phyloP scores from a whole-genome alignment of 2,329 filamentous ascomycete species.

The Harringtonia aguacate region DNA sequence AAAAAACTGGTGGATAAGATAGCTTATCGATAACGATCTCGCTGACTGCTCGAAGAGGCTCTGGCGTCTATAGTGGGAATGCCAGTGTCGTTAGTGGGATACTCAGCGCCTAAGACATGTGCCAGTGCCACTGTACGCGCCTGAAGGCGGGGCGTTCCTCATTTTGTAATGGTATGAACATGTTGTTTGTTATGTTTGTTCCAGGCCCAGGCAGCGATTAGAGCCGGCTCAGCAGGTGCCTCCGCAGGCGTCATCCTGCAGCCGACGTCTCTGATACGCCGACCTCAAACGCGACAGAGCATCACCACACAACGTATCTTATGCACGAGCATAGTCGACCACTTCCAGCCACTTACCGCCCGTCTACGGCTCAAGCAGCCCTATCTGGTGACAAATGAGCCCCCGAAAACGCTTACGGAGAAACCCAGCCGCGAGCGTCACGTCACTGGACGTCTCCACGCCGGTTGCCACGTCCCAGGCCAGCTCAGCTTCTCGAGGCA shows the following conservation, averaged over 20 bases:
- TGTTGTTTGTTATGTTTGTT: too few species aligned
- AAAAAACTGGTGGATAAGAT: background rate
- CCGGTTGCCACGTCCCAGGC: background rate
- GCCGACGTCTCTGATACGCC: background rate
- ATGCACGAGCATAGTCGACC: too few species aligned
- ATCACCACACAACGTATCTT: too few species aligned
- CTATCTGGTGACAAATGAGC: constrained; percentile 22
- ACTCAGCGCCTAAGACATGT: too few species aligned
- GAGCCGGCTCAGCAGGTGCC: background rate
- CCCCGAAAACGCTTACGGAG: constrained; percentile 29
- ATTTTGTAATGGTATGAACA: too few species aligned
- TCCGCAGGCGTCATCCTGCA: background rate
- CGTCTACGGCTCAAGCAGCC: too few species aligned
- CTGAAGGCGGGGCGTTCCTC: too few species aligned
- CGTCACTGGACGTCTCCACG: background rate
- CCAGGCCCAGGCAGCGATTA: background rate
- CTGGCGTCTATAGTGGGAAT: background rate
- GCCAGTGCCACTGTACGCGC: too few species aligned
- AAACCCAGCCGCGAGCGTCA: constrained; percentile 16
- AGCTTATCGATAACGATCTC: constrained; percentile 2
- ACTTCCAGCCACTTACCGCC: too few species aligned
- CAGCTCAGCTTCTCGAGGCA: background rate
- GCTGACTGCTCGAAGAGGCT: too few species aligned
- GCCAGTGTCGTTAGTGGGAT: too few species aligned
- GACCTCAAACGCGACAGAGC: background rate